phyloP scores from a whole-genome alignment of 495 filamentous ascomycete genomes.

The Jackrogersella multiformis region DNA sequence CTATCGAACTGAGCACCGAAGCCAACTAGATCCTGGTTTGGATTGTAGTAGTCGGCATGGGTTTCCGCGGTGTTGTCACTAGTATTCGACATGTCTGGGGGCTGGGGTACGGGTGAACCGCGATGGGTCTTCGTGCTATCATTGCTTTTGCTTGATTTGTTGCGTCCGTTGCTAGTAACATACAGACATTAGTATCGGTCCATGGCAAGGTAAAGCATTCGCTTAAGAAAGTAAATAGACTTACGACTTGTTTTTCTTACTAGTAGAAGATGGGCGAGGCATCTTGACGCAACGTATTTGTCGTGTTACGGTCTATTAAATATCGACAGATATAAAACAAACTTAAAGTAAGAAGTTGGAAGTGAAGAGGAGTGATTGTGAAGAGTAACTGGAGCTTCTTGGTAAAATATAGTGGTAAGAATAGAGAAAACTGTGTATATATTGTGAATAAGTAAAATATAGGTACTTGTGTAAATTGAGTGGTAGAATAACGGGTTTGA shows the following conservation, averaged over 20 bases:
- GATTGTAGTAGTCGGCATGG: neutral
- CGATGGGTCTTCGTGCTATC: constrained; percentile 21
- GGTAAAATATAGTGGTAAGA: neutral
- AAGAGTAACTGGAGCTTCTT: neutral
- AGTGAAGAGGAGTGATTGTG: neutral
- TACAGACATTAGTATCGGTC: neutral
- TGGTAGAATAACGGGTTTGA: neutral
- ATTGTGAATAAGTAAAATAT: neutral
- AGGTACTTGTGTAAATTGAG: neutral
- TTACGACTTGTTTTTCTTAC: constrained; percentile 15
- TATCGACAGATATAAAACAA: neutral
- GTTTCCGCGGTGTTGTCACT: neutral
- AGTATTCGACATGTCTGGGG: neutral
- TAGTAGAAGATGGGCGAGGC: neutral
- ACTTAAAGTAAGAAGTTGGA: neutral
- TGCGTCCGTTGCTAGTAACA: neutral
- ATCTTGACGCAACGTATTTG: neutral
- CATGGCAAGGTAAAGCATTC: neutral
- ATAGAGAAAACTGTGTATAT: neutral
- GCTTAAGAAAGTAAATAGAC: neutral
- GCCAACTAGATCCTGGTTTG: constrained; percentile 12
- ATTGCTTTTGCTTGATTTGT: neutral
- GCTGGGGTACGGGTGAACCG: constrained; percentile 17
- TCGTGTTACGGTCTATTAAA: neutral
- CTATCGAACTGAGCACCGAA: constrained; percentile 20